A percentile compares a stretch with the other conserved stretches of the same genome.
Conservation (phyloP, 345 rosid species). For the Raphanus sativus region DNA sequence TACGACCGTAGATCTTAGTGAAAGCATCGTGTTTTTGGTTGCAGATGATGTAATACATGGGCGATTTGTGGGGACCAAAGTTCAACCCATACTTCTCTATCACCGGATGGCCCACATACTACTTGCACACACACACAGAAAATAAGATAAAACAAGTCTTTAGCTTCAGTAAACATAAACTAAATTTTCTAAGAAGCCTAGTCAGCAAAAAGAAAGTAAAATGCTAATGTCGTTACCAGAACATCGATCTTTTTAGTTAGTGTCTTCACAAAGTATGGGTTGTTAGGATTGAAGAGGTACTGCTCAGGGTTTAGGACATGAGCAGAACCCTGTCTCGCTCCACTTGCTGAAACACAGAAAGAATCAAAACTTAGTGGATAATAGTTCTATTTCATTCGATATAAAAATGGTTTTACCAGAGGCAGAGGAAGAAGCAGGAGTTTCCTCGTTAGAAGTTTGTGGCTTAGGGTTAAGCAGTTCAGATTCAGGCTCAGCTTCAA, state of each 20-base stretch:
- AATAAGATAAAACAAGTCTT: neutral
- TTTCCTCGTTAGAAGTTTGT: neutral
- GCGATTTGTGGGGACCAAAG: constrained; percentile 9
- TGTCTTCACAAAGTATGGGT: neutral
- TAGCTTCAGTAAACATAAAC: neutral
- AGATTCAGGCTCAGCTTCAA: neutral
- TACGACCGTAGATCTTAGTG: neutral
- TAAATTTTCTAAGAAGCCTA: neutral
- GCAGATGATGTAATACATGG: neutral
- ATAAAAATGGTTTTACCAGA: neutral
- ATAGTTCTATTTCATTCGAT: neutral
- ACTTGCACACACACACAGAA: neutral
- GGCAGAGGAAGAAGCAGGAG: neutral
- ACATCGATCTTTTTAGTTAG: neutral
- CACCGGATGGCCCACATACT: neutral
- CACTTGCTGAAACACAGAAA: neutral
- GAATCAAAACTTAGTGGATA: neutral
- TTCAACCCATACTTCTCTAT: constrained; percentile 8
- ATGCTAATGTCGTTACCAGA: neutral
- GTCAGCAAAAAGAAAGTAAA: too few species aligned
- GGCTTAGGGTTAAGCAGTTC: neutral
- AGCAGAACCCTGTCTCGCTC: neutral
- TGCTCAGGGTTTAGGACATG: neutral
- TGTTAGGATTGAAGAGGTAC: neutral
- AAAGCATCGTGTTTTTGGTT: neutral